Base-by-base conservation (phyloP, 371 early-diverging fungal species). In the Mortierella sp. region DNA sequence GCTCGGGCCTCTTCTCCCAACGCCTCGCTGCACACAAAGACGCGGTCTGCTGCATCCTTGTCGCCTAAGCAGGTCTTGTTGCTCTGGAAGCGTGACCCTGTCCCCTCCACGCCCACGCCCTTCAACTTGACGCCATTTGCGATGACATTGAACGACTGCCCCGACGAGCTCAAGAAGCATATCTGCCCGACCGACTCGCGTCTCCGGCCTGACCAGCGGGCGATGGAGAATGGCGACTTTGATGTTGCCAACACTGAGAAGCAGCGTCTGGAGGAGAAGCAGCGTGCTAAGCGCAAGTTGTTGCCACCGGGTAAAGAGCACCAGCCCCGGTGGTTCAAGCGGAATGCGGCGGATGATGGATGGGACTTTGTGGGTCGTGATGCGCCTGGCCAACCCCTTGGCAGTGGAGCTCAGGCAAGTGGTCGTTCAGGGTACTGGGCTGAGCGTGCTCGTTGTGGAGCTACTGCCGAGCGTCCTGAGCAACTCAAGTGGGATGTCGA, bases 171-270 rank as follows among this genome's bases (percentile, higher is more conserved):
- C 26, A 86, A 80, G 61, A 78, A 81, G 9, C 89, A 85, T 74
- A 82, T 97, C 55, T 93, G 94, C 34, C 94, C 93, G 5, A 95
- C 96, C 3, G 97, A 97, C 80, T 95, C 93, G 19, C 90, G 97
- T 51, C 90, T 94, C 71, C 90, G 96, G 19, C 95, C 95, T 14
- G 96, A 96, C 82, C 97, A 96, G 88, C 87, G 89, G 10, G 92
- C 92, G 1, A 92, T 95, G 93, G 95, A 94, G 79, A 88, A 85
- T 53, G 96, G 94, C 10, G 89, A 92, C 67, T 96, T 93, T 78
- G 94, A 95, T 61, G 54, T 88, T 9, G 97, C 97, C 21, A 91
- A 91, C 72, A 79, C 79, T 2, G 90, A 91, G 59, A 97, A 97
- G 83, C 92, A 91, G 37, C 78, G 91, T 0, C 82, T 96, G 16